phyloP scores from a whole-genome alignment of 2,329 filamentous ascomycete genomes.

The Penicillium sp. region DNA sequence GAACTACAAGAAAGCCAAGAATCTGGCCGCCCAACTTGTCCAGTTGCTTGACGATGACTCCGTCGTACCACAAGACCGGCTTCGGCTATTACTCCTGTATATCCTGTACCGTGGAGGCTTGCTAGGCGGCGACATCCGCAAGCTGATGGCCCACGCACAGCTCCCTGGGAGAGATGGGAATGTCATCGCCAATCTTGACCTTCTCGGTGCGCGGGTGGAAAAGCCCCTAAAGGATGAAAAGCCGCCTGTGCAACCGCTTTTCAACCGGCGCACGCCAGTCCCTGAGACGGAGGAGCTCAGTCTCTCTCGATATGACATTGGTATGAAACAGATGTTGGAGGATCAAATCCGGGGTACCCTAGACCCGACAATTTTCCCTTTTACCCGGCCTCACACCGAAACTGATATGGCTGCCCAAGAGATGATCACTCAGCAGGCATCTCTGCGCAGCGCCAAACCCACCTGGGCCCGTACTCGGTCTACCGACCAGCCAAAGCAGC shows the following conservation, averaged over 20 bases:
- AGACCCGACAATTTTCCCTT: conserved; percentile 65
- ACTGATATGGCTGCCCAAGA: conserved; percentile 47
- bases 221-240: conserved; percentile 73
- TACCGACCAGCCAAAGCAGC: conserved; percentile 75
- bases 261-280: conserved; percentile 59
- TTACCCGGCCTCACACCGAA: conserved; percentile 63
- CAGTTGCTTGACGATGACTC: conserved; percentile 81
- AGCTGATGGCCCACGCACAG: conserved; percentile 76
- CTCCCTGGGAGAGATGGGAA: conserved; percentile 70
- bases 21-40: conserved; percentile 77
- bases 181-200: conserved; percentile 67
- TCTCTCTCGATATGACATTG: conserved; percentile 81
- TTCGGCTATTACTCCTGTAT: conserved; percentile 82
- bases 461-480: conserved; percentile 87
- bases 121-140: conserved; percentile 74
- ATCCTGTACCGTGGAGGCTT: conserved; percentile 81
- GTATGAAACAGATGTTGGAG: conserved; percentile 77
- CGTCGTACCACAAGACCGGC: conserved; percentile 65
- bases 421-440: conserved; percentile 55
- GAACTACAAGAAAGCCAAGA: conserved; percentile 85
- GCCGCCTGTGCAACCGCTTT: conserved; percentile 62
- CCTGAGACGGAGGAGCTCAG: conserved; percentile 69
- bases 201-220: conserved; percentile 71
- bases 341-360: conserved; percentile 63
- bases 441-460: conserved; percentile 83